These are phyloP conservation scores for Daldinia decipiens DNA, from an alignment of 495 filamentous ascomycete species.

Conservation along the genomic window DNA sequence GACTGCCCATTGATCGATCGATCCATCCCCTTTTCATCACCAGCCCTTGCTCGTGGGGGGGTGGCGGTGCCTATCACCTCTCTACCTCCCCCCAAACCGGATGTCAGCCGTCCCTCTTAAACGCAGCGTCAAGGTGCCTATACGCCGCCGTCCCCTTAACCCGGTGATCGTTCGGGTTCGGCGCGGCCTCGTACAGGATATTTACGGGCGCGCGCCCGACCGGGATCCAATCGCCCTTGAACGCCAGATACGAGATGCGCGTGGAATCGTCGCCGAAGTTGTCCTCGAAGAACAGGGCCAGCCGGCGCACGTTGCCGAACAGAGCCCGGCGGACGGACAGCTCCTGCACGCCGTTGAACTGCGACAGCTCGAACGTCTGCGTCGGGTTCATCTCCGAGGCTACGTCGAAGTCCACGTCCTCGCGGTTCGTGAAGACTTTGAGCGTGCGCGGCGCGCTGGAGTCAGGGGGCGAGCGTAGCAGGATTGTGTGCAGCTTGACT, in stretches of 20 bases:
- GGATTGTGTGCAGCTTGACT: slow-evolving; percentile 87
- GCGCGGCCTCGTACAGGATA: slow-evolving; percentile 91
- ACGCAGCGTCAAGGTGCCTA: slow-evolving; percentile 54
- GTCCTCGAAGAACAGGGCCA: slow-evolving; percentile 86
- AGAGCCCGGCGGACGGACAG: slow-evolving; percentile 82
- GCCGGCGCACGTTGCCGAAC: slow-evolving; percentile 81
- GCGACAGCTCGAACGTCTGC: slow-evolving; percentile 69
- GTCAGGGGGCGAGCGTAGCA: slow-evolving; percentile 79
- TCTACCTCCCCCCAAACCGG: neutral
- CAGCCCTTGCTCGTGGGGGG: neutral
- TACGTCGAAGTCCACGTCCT: slow-evolving; percentile 83
- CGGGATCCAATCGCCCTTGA: slow-evolving; percentile 91
- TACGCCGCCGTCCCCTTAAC: slow-evolving; percentile 59
- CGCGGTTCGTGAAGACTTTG: slow-evolving; percentile 84
- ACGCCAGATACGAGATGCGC: slow-evolving; percentile 82
- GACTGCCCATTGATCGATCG: neutral
- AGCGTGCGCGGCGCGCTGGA: slow-evolving; percentile 80
- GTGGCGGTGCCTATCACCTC: too few species aligned
- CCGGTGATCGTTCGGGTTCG: slow-evolving; percentile 87
- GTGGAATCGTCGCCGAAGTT: slow-evolving; percentile 81
- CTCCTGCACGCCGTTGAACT: slow-evolving; percentile 69
- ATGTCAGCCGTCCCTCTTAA: slow-evolving; percentile 49
- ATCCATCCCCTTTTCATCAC: neutral
- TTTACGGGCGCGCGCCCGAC: slow-evolving; percentile 83
- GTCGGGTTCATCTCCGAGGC: slow-evolving; percentile 75